phyloP scores from a whole-genome alignment of 2,329 filamentous ascomycete species.

The Amesomyces nigricolor region DNA sequence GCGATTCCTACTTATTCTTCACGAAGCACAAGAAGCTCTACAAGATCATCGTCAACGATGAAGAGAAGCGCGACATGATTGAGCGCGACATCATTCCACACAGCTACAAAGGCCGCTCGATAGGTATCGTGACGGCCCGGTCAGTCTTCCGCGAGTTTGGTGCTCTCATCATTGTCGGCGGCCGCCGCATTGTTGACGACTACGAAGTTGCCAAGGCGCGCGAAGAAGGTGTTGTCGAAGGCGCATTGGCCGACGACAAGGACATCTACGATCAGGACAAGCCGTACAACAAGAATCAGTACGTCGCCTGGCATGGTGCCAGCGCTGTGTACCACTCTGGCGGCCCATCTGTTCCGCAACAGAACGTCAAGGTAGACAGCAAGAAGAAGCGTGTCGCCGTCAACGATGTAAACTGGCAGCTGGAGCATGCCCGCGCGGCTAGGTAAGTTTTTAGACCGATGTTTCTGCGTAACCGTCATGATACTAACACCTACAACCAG shows the following conservation, averaged over 20 bases:
- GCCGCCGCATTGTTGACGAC: conserved; percentile 79
- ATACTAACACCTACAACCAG: conserved; percentile 40
- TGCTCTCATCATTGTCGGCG: conserved; percentile 87
- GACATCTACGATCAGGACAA: conserved; percentile 73
- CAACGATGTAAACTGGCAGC: conserved; percentile 93
- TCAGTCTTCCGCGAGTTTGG: conserved; percentile 98
- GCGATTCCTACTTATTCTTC: conserved; percentile 98
- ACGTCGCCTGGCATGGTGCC: conserved; percentile 96
- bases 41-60: conserved; percentile 96
- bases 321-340: conserved; percentile 91
- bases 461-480: conserved; percentile 10
- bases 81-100: conserved; percentile 93
- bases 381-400: conserved; percentile 85
- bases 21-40: conserved; percentile 93
- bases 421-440: conserved; percentile 86
- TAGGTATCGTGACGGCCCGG: conserved; percentile 91
- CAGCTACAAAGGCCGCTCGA: conserved; percentile 96
- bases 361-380: conserved; percentile 63
- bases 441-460: conserved; percentile 52
- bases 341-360: conserved; percentile 67
- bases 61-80: conserved; percentile 96
- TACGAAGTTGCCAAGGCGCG: conserved; percentile 74
- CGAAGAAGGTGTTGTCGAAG: conserved; percentile 74
- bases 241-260: conserved; percentile 84
- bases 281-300: conserved; percentile 97